Percentiles rank a stretch among this genome's conserved stretches.
Evolutionary conservation across 2,329 filamentous ascomycete species (phyloP).

Genomic region (Blastomyces silverae): DNA sequence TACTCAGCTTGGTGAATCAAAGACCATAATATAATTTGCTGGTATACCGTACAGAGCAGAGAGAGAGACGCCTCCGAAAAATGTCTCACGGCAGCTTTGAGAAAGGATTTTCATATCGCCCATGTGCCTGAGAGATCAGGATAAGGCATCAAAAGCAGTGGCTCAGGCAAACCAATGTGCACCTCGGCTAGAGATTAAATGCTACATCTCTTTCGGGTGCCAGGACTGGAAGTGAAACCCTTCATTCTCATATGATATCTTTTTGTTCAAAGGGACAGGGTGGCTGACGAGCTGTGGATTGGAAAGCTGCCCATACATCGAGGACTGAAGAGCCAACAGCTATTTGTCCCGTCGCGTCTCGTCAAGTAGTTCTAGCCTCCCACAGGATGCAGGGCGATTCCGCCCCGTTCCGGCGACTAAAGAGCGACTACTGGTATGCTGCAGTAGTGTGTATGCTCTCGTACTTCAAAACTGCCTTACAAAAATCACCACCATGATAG

Average conservation of each 20-base stretch:
- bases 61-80: not conserved
- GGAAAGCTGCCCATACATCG: not conserved
- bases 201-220: not conserved
- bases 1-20: too few species aligned
- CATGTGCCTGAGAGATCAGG: too few species aligned
- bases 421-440: not conserved
- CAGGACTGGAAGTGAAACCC: not conserved
- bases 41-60: not conserved
- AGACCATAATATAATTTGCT: not conserved
- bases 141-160: not conserved
- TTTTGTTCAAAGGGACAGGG: not conserved
- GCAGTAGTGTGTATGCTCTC: slow-evolving; percentile 6
- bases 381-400: slow-evolving; percentile 1
- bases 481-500: not conserved
- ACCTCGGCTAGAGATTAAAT: not conserved
- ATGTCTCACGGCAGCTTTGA: not conserved
- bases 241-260: not conserved
- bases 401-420: not conserved
- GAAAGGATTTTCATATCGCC: not conserved
- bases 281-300: not conserved
- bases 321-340: not conserved
- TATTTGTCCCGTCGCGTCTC: not conserved
- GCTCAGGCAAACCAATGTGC: not conserved
- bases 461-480: not conserved
- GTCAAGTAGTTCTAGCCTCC: not conserved